Base-by-base conservation (phyloP, 805 yeast species). In the Metschnikowia vanudenii region DNA sequence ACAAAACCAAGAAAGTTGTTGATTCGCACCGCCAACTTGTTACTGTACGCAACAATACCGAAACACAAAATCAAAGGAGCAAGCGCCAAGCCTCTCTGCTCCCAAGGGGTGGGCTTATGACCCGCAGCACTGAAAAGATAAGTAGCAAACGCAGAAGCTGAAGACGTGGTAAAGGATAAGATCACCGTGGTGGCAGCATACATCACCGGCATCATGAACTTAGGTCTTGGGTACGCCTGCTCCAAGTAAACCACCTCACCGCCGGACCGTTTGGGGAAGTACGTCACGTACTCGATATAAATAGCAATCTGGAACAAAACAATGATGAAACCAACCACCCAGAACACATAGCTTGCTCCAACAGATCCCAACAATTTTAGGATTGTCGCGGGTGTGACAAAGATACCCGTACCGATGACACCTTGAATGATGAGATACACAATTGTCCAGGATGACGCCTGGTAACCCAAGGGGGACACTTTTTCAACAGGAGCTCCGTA, bases 321-420 rank as follows among this genome's bases (percentile, higher is more conserved):
- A 41, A 74, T 66, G 29, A 73, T 39, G 47, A 65, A 72, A 12
- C 78, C 74, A 18, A 60, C 55, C 1, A 67, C 54, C 78, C 78
- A 74, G n/a, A 74, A 56, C 3, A 74, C 65, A 44, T 73, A 74
- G 3, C 73, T 56, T 10, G 74, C 68, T 28, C 78, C 78, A 37
- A 74, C 55, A 1, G 75, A 68, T 1, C 78, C 77, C 44, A 71
- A 62, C 1, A 72, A 64, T 13, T 58, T 61, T 13, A 75, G 73
- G 47, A 85, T 75, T 1, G 80, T 71, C 3, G 83, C 79, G 4
- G 90, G 87, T 0, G 86, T 82, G 11, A 85, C 80, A 60, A 85
- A 85, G 39, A 85, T 83, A 65, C 90, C 90, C 0, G 90, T 84
- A 52, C 91, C 91, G 36, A 85, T 73, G 69, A 85, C 79, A 54